A percentile compares a stretch with the other conserved stretches of the same genome.
phyloP scores from a whole-genome alignment of 768 basidiomycete species.

The Phaffia tasmanica region DNA sequence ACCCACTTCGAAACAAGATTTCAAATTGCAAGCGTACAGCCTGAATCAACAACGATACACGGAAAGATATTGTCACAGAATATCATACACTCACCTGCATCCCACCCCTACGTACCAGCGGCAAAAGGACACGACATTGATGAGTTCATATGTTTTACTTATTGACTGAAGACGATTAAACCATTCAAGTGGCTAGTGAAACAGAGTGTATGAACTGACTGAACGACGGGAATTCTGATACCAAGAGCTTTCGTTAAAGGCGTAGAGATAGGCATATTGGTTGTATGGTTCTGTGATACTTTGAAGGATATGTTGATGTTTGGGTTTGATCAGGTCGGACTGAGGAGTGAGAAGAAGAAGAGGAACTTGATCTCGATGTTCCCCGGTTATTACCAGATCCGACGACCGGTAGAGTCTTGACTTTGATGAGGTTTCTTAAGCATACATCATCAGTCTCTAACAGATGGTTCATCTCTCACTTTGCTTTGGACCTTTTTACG shows the following conservation, averaged over 20 bases:
- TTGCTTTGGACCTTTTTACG: no score
- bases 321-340: no score
- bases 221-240: slow-evolving; percentile 52
- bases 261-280: slow-evolving; percentile 28
- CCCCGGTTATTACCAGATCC: no score
- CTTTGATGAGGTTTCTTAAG: no score
- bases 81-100: background rate
- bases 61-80: background rate
- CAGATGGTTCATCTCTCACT: no score
- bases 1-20: background rate
- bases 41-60: background rate
- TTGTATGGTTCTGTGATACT: no score
- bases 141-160: background rate
- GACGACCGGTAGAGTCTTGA: no score
- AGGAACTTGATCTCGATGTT: no score
- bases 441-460: no score
- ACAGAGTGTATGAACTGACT: slow-evolving; percentile 54
- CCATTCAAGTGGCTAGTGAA: background rate
- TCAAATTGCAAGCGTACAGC: background rate
- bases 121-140: background rate
- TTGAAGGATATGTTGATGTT: no score
- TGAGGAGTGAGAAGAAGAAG: no score
- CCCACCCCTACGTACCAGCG: no score
- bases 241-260: slow-evolving; percentile 32
- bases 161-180: background rate